Base-by-base conservation (phyloP, 2,329 filamentous ascomycete genomes). In the Chaetomiaceae sp. region DNA sequence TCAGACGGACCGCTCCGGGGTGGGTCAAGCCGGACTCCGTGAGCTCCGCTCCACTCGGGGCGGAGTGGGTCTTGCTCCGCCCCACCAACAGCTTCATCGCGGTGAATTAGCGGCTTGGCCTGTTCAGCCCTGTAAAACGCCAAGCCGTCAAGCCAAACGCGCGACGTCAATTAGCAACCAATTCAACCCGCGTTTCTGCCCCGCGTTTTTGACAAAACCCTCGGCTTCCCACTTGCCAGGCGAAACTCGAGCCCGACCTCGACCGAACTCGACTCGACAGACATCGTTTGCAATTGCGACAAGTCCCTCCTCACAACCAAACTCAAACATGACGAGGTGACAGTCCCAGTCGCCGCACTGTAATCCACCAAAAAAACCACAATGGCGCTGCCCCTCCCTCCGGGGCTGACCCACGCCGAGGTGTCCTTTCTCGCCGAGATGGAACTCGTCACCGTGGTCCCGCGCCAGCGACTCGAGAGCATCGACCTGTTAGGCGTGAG, bases 401-500 rank as follows among this genome's bases (percentile, higher is more conserved):
- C 68, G 45, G 76, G 58, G 68, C 78, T 96, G 39, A 86, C 87
- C 61, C 89, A 93, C 53, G 77, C 87, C 57, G 93, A 99, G 72
- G 87, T 95, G 40, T 87, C 90, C 44, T 99, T 97, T 65, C 75
- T 97, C 23, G 96, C 91, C 69, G 93, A 99, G 73, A 97, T 96
- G 90, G 92, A 97, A 73, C 81, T 89, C 63, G 87, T 99, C 50
- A 96, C 91, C 0, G 81, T 99, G 19, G 83, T 97, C 44, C 93
- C 93, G 31, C 87, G 93, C 48, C 91, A 97, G 68, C 82, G 87
- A 57, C 83, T 99, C 47, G 90, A 96, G 59, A 82, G 82, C 60
- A 86, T 99, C 56, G 78, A 88, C 61, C 79, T 99, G 55, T 80
- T 99, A 49, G 84, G 86, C 58, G 93, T 97, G 76, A 75, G 86